Evolutionary conservation across 345 rosid species (phyloP).

Genomic region (Orychophragmus violaceus): DNA sequence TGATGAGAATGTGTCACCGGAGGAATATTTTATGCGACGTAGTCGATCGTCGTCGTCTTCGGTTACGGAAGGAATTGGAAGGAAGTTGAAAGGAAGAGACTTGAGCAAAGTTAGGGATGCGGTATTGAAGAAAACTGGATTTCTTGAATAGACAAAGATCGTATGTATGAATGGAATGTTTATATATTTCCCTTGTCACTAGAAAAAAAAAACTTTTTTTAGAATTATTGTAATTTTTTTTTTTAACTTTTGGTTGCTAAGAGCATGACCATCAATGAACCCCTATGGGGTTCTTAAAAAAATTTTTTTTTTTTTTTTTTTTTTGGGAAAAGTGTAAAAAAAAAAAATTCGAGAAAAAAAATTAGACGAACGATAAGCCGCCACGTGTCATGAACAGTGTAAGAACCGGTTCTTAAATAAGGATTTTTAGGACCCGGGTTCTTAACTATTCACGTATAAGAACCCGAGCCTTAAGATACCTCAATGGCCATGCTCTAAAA

Average conservation of each 20-base stretch:
- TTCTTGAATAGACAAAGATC: slow-evolving; percentile 43
- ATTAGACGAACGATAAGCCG: too few relatives aligned
- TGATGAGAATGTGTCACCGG: slow-evolving; percentile 52
- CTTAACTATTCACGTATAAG: too few relatives aligned
- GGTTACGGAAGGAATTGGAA: slow-evolving; percentile 77
- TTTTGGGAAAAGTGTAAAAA: too few relatives aligned
- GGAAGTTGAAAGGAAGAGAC: slow-evolving; percentile 83
- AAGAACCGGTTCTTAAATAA: too few relatives aligned
- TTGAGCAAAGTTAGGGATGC: slow-evolving; percentile 72
- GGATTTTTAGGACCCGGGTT: too few relatives aligned
- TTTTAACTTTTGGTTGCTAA: background rate
- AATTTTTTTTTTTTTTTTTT: too few relatives aligned
- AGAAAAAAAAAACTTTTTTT: background rate
- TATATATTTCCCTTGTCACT: background rate
- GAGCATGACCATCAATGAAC: too few relatives aligned
- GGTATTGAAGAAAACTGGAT: slow-evolving; percentile 64
- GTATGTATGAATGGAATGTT: background rate
- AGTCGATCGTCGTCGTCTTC: slow-evolving; percentile 56
- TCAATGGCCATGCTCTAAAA: too few relatives aligned
- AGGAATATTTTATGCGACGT: slow-evolving; percentile 59
- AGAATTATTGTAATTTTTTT: background rate
- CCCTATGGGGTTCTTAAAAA: too few relatives aligned
- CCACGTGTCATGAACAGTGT: too few relatives aligned
- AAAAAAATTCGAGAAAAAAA: too few relatives aligned
- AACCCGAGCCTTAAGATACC: too few relatives aligned